These are phyloP conservation scores for Hypoxylon lenormandii DNA, from an alignment of 495 filamentous ascomycete genomes.

Conservation along the genomic window DNA sequence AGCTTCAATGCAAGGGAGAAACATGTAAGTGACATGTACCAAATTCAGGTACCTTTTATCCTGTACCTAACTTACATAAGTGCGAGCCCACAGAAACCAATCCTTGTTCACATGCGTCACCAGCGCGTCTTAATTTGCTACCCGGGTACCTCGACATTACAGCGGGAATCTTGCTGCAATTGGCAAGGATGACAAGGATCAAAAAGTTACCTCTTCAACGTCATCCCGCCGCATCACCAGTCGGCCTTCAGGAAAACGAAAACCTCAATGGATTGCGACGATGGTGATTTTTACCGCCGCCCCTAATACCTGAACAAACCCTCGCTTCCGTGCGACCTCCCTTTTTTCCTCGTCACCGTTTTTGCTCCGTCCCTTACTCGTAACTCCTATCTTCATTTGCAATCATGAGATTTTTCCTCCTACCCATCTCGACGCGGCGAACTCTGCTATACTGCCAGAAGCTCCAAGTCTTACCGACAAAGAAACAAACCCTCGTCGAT, in stretches of 20 bases:
- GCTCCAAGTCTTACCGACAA: slow-evolving; percentile 61
- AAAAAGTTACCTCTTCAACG: slow-evolving; percentile 39
- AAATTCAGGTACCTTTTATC: neutral
- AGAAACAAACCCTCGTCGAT: slow-evolving; percentile 69
- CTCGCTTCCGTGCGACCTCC: slow-evolving; percentile 10
- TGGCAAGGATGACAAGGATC: slow-evolving; percentile 45
- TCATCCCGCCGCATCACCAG: slow-evolving; percentile 25
- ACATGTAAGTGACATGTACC: no score
- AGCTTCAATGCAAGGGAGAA: no score
- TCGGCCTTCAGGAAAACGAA: neutral
- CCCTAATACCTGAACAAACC: slow-evolving; percentile 26
- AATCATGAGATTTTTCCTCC: slow-evolving; percentile 91
- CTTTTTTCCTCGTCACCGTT: neutral
- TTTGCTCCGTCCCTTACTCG: slow-evolving; percentile 5
- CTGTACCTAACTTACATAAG: slow-evolving; percentile 4
- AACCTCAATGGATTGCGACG: neutral
- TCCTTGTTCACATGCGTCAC: slow-evolving; percentile 45
- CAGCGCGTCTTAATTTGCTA: slow-evolving; percentile 38
- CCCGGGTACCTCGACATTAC: slow-evolving; percentile 9
- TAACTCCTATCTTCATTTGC: slow-evolving; percentile 25
- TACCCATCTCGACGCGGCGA: slow-evolving; percentile 90
- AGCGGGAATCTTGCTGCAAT: slow-evolving; percentile 11
- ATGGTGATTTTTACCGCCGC: slow-evolving; percentile 25
- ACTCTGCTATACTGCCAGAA: slow-evolving; percentile 94
- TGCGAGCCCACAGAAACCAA: slow-evolving; percentile 5